These are phyloP conservation scores for Rhizopus stolonifer DNA, from an alignment of 371 early-diverging fungal genomes.

Conservation along the genomic window DNA sequence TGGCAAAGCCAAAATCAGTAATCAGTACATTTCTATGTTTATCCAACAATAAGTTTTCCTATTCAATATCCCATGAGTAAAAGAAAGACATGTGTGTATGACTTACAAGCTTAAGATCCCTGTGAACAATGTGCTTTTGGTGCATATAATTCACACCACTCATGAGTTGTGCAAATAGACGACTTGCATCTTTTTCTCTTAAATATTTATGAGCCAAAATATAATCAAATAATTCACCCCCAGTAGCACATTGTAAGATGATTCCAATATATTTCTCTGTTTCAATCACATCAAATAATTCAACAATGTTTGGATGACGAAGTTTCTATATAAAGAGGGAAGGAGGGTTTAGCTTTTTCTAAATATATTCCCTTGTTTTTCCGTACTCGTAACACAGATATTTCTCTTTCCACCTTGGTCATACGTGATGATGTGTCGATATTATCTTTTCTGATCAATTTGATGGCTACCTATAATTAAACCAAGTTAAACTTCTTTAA, in stretches of 20 bases:
- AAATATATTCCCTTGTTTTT: conserved; percentile 8
- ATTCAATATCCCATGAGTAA: too few species aligned
- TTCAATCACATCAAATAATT: conserved; percentile 93
- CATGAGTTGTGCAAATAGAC: conserved; percentile 94
- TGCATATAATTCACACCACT: conserved; percentile 89
- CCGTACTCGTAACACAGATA: conserved; percentile 74
- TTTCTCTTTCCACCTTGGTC: conserved; percentile 82
- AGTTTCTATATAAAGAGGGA: conserved; percentile 57
- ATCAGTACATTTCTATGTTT: conserved; percentile 89
- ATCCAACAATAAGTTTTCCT: conserved; percentile 94
- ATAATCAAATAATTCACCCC: conserved; percentile 96
- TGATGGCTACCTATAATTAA: conserved; percentile 74
- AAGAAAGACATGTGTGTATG: background rate
- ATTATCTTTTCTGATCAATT: conserved; percentile 78
- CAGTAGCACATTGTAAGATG: conserved; percentile 93
- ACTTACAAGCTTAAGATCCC: conserved; percentile 92
- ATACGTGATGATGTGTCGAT: conserved; percentile 76
- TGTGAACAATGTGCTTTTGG: conserved; percentile 87
- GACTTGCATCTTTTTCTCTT: conserved; percentile 87
- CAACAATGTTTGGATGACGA: conserved; percentile 90
- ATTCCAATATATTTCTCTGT: conserved; percentile 94
- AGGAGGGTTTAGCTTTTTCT: background rate
- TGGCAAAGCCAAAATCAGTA: conserved; percentile 99
- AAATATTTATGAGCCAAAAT: conserved; percentile 93
- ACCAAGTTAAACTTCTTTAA: background rate